A percentile compares a stretch with the other conserved stretches of the same genome.
Evolutionary conservation across 116 monocot species (phyloP).

Genomic region (Dioscorea cayenensis): DNA sequence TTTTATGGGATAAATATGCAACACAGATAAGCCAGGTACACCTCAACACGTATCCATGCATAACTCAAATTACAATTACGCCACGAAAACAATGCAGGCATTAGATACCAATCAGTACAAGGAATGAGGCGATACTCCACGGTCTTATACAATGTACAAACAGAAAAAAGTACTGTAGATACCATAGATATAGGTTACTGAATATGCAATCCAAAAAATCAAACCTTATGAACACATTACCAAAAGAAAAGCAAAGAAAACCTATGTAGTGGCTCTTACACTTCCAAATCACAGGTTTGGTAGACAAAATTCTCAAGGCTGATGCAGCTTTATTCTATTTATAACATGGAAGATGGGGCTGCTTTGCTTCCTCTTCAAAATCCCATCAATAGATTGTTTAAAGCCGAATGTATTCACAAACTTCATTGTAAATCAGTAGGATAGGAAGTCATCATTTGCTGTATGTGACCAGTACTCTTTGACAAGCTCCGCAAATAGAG

Average conservation of each 20-base stretch:
- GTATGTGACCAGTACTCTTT: conserved; percentile 77
- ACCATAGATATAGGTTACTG: not conserved
- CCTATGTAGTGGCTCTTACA: not conserved
- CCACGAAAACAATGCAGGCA: too few species aligned
- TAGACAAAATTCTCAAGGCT: not conserved
- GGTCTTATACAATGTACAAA: not conserved
- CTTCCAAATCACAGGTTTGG: not conserved
- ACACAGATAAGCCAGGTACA: too few species aligned
- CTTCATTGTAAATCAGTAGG: conserved; percentile 4
- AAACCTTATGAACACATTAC: not conserved
- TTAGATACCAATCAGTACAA: not conserved
- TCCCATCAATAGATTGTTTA: not conserved
- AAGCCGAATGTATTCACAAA: not conserved
- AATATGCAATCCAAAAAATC: not conserved
- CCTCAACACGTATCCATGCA: too few species aligned
- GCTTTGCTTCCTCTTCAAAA: not conserved
- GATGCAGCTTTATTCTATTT: conserved; percentile 1
- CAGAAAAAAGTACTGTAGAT: not conserved
- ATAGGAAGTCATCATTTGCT: conserved; percentile 7
- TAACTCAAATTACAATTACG: too few species aligned
- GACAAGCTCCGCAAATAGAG: conserved; percentile 62
- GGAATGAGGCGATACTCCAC: not conserved
- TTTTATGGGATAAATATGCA: too few species aligned
- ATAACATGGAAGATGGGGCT: not conserved
- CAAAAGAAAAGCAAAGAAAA: not conserved